Percentiles rank a stretch among this genome's conserved stretches.
Conservation (phyloP, 768 basidiomycete species). For the Sutorius australiensis region DNA sequence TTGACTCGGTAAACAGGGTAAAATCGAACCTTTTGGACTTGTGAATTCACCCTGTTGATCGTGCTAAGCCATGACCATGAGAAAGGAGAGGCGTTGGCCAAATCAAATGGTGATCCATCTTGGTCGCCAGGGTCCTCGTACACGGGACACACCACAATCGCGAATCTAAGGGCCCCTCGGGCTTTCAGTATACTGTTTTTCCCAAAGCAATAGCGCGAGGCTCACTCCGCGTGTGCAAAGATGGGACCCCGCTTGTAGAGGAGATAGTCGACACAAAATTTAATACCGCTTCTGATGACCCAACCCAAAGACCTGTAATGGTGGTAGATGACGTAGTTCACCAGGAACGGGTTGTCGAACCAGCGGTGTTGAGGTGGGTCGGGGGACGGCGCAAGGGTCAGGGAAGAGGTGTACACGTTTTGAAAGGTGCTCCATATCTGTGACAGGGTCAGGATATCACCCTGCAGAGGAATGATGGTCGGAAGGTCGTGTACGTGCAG, state of each 20-base stretch:
- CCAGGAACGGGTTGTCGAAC: conserved; percentile 89
- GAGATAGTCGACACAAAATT: conserved; percentile 95
- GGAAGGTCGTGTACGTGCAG: not conserved
- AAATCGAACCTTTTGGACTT: conserved; percentile 89
- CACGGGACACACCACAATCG: conserved; percentile 83
- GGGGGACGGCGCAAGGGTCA: conserved; percentile 28
- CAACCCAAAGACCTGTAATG: conserved; percentile 95
- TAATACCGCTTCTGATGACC: conserved; percentile 94
- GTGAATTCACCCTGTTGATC: conserved; percentile 92
- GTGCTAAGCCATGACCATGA: conserved; percentile 97
- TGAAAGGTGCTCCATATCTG: conserved; percentile 69
- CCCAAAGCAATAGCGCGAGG: not conserved
- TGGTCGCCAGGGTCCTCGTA: conserved; percentile 82
- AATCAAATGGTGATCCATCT: conserved; percentile 54
- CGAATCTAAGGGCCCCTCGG: conserved; percentile 56
- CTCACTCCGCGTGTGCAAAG: conserved; percentile 93
- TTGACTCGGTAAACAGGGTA: not conserved
- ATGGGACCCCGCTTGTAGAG: conserved; percentile 94
- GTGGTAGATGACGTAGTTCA: conserved; percentile 88
- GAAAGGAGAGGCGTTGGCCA: conserved; percentile 68
- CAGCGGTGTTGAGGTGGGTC: conserved; percentile 34
- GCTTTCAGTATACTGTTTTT: not conserved
- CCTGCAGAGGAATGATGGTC: conserved; percentile 33
- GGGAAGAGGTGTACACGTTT: conserved; percentile 44
- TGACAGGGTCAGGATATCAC: conserved; percentile 49